Evolutionary conservation across 2,329 filamentous ascomycete genomes (phyloP), one percentile per base, ranked within the genome.

Genomic region (Tolypocladium tundrense): DNA sequence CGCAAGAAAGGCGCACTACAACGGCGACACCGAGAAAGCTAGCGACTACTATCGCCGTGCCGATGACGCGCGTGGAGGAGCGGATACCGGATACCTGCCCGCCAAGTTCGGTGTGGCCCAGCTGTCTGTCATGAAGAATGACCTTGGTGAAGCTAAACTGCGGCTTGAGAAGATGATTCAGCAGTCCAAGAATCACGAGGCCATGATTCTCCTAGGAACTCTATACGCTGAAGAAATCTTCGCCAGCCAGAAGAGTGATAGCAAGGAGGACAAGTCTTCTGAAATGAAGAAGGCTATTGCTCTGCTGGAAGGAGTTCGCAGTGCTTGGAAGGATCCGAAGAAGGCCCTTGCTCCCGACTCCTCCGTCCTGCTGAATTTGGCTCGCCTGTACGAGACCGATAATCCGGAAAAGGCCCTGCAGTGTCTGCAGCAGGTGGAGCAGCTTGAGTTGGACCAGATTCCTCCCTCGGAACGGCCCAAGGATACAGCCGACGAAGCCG

Each of bases 181-280:
- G 68, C 86, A 91, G 62, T 86, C 88, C 4, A 91, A 90, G 62
- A 87, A 80, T 62, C 80, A 93, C 24, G 95, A 99, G 68, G 91
- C 91, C 2, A 95, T 96, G 87, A 91, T 90, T 48, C 78, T 99
- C 19, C 81, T 99, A 0, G 94, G 93, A 9, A 94, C 92, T 4
- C 75, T 99, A 11, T 94, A 96, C 67, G 94, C 94, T 0, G 93
- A 99, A 69, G 94, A 99, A 65, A 88, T 96, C 1, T 97, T 97
- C 69, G 79, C 85, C 10, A 87, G 83, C 53, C 89, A 94, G 68
- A 82, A 82, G 56, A 80, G 79, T 39, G 85, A 86, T 45, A 80
- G 80, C 56, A 92, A 88, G 68, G 94, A 97, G 62, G 93, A 99
- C 72, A 96, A 95, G 70, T 86, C 85, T 4, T 81, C 83, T 0